phyloP scores from a whole-genome alignment of 1,284 basidiomycete genomes.

The Sporisorium graminicola region DNA sequence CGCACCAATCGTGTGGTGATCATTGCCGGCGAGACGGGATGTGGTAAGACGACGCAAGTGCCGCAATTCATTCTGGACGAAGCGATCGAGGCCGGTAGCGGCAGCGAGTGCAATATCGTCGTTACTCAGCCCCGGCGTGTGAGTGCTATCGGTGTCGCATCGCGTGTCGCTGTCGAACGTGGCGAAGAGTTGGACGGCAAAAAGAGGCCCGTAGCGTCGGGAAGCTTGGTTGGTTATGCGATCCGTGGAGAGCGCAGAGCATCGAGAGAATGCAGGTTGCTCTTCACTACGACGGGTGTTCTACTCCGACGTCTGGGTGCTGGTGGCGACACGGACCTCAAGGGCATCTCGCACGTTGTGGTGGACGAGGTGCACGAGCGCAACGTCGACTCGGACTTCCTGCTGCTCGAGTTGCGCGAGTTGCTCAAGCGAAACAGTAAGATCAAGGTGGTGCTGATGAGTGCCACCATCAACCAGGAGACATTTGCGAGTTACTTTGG shows the following conservation, averaged over 20 bases:
- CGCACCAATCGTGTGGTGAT: constrained; percentile 49
- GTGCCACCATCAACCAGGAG: constrained; percentile 60
- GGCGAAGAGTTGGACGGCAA: constrained; percentile 76
- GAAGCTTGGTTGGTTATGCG: constrained; percentile 80
- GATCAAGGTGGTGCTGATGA: constrained; percentile 79
- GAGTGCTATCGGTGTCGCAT: constrained; percentile 88
- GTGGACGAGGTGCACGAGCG: constrained; percentile 96
- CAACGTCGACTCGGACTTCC: constrained; percentile 88
- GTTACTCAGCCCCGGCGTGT: constrained; percentile 91
- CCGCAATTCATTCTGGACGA: constrained; percentile 85
- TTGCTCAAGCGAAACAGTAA: constrained; percentile 78
- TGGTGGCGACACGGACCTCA: constrained; percentile 79
- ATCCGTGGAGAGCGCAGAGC: constrained; percentile 89
- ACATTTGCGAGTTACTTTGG: constrained; percentile 56
- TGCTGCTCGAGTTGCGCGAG: constrained; percentile 85
- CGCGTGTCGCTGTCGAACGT: constrained; percentile 87
- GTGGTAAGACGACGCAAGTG: constrained; percentile 85
- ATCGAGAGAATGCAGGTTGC: constrained; percentile 73
- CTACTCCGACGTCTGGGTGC: constrained; percentile 81
- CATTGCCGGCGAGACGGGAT: constrained; percentile 74
- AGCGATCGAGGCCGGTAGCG: constrained; percentile 77
- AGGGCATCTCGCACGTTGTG: constrained; percentile 83
- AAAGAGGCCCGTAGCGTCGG: constrained; percentile 30
- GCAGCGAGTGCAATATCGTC: constrained; percentile 81
- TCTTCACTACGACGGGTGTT: constrained; percentile 95